Evolutionary conservation across 768 basidiomycete genomes (phyloP).

Genomic region (Favolaschia claudopus): DNA sequence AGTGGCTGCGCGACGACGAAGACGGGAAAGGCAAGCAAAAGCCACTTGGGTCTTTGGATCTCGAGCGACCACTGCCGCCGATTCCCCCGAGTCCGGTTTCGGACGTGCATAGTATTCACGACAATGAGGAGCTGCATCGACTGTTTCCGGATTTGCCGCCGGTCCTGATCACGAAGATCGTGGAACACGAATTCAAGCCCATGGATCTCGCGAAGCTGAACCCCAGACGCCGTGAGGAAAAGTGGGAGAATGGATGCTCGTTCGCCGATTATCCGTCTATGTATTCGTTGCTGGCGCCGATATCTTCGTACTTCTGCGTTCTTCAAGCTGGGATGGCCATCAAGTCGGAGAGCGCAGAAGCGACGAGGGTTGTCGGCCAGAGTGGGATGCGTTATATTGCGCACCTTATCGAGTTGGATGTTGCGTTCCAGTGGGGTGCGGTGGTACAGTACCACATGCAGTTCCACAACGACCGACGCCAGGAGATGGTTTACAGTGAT

Average conservation of each 20-base stretch:
- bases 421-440: background rate
- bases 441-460: slow-evolving; percentile 18
- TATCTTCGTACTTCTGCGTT: slow-evolving; percentile 11
- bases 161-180: background rate
- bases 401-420: slow-evolving; percentile 11
- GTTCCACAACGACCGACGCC: slow-evolving; percentile 9
- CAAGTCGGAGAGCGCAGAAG: background rate
- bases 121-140: background rate
- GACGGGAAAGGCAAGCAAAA: no score
- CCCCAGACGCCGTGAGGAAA: background rate
- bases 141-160: slow-evolving; percentile 1
- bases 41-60: no score
- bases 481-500: slow-evolving; percentile 5
- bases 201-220: slow-evolving; percentile 10
- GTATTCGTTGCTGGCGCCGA: slow-evolving; percentile 2
- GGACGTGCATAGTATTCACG: no score
- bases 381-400: slow-evolving; percentile 2
- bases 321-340: background rate
- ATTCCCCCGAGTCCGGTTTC: no score
- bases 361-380: background rate
- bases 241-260: slow-evolving; percentile 5
- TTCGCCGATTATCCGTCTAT: slow-evolving; percentile 3
- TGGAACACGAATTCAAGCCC: slow-evolving; percentile 7
- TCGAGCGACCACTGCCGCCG: no score
- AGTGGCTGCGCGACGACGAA: no score